Percentiles rank a stretch among this genome's conserved stretches.
Evolutionary conservation across 768 basidiomycete genomes (phyloP).

Genomic region (Neoboletus magnificus): DNA sequence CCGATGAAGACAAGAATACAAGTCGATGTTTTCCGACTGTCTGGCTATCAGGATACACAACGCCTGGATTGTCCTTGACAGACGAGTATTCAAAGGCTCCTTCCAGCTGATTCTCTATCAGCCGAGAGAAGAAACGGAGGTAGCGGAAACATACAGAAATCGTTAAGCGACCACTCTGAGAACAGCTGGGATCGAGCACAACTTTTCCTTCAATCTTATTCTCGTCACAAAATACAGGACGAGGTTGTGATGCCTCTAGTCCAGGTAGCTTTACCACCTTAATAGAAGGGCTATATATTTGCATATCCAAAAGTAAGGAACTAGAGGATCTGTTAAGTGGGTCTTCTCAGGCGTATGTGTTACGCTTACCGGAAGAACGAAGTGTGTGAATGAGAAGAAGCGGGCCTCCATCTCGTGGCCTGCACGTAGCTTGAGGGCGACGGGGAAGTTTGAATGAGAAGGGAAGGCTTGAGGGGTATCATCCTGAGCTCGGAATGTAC

Average conservation of each 20-base stretch:
- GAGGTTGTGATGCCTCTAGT: conserved; percentile 22
- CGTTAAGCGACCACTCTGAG: conserved; percentile 52
- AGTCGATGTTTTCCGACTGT: conserved; percentile 35
- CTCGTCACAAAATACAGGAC: conserved; percentile 57
- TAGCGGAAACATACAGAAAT: conserved; percentile 43
- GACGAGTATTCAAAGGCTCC: conserved; percentile 52
- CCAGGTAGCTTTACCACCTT: conserved; percentile 39
- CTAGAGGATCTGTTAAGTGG: conserved; percentile 29
- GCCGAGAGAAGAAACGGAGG: not conserved
- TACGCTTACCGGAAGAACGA: conserved; percentile 48
- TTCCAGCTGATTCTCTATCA: conserved; percentile 47
- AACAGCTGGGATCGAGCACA: conserved; percentile 49
- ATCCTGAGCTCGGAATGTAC: conserved; percentile 12
- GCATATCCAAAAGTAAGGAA: conserved; percentile 55
- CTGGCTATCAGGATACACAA: conserved; percentile 20
- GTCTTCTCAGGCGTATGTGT: not conserved
- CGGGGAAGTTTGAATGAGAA: conserved; percentile 9
- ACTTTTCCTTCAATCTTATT: conserved; percentile 62
- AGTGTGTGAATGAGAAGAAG: conserved; percentile 38
- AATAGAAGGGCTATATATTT: conserved; percentile 60
- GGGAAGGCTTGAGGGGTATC: conserved; percentile 18
- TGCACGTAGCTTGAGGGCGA: conserved; percentile 36
- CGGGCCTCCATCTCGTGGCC: conserved; percentile 19
- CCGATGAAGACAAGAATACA: conserved; percentile 50
- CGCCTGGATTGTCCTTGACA: conserved; percentile 16